Evolutionary conservation across 371 early-diverging fungal species (phyloP).

Genomic region (Mortierella sp.): DNA sequence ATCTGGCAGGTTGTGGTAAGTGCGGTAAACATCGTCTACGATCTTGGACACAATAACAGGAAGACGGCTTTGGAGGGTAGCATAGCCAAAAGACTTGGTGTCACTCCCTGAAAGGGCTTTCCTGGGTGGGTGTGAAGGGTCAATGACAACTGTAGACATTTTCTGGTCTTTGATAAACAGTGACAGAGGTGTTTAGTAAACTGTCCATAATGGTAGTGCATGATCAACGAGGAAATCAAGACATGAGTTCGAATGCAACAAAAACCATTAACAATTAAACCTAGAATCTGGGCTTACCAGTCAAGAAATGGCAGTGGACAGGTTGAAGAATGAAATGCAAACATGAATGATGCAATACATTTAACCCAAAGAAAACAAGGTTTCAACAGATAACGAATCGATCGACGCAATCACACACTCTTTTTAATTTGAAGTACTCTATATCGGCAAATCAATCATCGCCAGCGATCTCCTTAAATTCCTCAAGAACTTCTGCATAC

Average conservation of each 20-base stretch:
- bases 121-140: constrained; percentile 68
- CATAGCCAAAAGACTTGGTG: constrained; percentile 81
- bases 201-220: no score
- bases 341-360: neutral
- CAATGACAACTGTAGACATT: constrained; percentile 6
- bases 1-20: constrained; percentile 46
- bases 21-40: constrained; percentile 71
- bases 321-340: neutral
- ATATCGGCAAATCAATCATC: constrained; percentile 7
- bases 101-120: constrained; percentile 75
- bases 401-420: neutral
- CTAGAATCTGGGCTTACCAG: neutral
- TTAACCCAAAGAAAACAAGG: neutral
- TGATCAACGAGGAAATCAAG: neutral
- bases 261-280: neutral
- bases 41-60: constrained; percentile 87
- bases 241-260: neutral
- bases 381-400: neutral
- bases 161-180: neutral
- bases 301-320: neutral
- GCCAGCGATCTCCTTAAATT: constrained; percentile 50
- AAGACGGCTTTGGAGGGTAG: constrained; percentile 81
- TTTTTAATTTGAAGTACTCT: neutral
- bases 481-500: constrained; percentile 44
- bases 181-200: no score